Evolutionary conservation across 495 filamentous ascomycete genomes (phyloP).

Genomic region (Penicillium canariense): DNA sequence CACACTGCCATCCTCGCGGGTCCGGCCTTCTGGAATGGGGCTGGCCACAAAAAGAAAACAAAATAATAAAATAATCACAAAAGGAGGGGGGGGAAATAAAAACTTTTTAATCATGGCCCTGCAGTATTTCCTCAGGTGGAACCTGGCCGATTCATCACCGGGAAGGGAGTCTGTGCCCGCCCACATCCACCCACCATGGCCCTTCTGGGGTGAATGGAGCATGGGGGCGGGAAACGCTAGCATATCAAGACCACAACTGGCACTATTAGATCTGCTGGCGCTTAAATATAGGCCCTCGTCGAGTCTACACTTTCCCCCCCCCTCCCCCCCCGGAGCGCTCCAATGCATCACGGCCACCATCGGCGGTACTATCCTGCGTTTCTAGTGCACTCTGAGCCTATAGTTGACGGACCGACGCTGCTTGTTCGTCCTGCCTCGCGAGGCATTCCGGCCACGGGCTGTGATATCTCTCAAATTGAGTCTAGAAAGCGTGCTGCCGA

Average conservation of each 20-base stretch:
- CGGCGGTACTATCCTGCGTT: slow-evolving; percentile 32
- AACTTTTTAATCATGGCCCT: too few relatives aligned
- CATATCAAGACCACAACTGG: slow-evolving; percentile 18
- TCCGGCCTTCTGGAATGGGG: background rate
- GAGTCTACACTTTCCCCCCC: slow-evolving; percentile 29
- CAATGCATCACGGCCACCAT: slow-evolving; percentile 36
- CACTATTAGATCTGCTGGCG: slow-evolving; percentile 31
- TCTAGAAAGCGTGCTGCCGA: slow-evolving; percentile 11
- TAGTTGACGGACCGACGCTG: slow-evolving; percentile 31
- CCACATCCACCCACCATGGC: background rate
- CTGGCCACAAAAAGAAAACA: background rate
- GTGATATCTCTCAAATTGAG: slow-evolving; percentile 30
- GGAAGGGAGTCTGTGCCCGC: slow-evolving; percentile 10
- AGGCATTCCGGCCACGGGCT: slow-evolving; percentile 33
- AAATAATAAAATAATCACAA: too few relatives aligned
- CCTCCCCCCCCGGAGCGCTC: slow-evolving; percentile 24
- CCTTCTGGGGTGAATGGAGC: slow-evolving; percentile 13
- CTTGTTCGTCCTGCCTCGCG: slow-evolving; percentile 37
- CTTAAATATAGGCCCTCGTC: slow-evolving; percentile 45
- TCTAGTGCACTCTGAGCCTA: slow-evolving; percentile 40
- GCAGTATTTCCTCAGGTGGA: background rate
- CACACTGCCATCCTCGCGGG: background rate
- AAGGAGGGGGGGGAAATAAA: too few relatives aligned
- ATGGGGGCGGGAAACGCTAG: slow-evolving; percentile 24
- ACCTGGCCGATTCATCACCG: background rate